A percentile compares a stretch with the other conserved stretches of the same genome.
These are phyloP conservation scores for Penicillium tannophilum DNA, from an alignment of 495 filamentous ascomycete genomes.

Conservation along the genomic window DNA sequence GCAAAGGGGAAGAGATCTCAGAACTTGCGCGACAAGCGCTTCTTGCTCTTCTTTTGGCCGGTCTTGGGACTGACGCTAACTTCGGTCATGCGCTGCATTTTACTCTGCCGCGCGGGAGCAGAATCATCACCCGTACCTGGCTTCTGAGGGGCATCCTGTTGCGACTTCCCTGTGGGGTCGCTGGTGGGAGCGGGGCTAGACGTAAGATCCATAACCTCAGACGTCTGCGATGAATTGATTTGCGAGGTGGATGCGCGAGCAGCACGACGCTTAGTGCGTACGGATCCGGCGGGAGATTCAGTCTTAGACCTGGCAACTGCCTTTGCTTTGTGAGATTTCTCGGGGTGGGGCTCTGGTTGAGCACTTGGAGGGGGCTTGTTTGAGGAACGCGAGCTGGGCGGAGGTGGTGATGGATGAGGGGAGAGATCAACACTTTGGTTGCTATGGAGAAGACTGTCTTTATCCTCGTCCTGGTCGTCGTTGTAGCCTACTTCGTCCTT, in stretches of 20 bases:
- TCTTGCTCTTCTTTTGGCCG: conserved; percentile 22
- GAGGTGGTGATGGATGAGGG: conserved; percentile 5
- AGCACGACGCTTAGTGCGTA: conserved; percentile 12
- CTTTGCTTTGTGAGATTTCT: conserved; percentile 6
- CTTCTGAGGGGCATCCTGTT: conserved; percentile 32
- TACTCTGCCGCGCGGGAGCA: conserved; percentile 24
- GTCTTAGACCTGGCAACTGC: conserved; percentile 9
- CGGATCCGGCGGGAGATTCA: conserved; percentile 18
- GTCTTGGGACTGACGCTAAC: conserved; percentile 31
- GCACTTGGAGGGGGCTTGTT: conserved; percentile 19
- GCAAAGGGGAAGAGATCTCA: neutral
- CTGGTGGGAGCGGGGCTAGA: conserved; percentile 40
- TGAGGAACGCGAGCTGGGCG: conserved; percentile 17
- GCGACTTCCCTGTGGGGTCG: conserved; percentile 7
- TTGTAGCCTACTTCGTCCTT: conserved; percentile 10
- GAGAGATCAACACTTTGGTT: conserved; percentile 12
- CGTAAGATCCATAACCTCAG: conserved; percentile 47
- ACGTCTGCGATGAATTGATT: conserved; percentile 25
- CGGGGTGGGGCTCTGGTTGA: conserved; percentile 9
- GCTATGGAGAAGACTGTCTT: conserved; percentile 20
- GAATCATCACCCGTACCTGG: conserved; percentile 26
- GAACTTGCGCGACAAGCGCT: conserved; percentile 18
- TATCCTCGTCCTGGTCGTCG: conserved; percentile 7
- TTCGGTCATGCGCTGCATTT: conserved; percentile 23
- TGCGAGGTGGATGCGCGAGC: conserved; percentile 11